phyloP scores from a whole-genome alignment of 2,329 filamentous ascomycete species.

The Fusarium sp. region DNA sequence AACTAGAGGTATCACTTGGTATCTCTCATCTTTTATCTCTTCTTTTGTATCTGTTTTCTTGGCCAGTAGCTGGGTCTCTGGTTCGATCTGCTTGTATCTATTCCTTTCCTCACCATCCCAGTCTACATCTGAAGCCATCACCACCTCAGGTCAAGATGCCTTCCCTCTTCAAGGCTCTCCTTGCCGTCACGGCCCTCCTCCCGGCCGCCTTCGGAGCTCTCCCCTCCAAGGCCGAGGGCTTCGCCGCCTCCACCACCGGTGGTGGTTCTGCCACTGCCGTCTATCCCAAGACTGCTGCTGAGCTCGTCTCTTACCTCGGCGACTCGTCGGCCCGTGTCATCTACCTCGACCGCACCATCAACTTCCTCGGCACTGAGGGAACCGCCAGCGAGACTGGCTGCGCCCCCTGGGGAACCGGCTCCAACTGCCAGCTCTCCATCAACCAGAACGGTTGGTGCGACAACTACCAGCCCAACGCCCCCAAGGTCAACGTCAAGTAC shows the following conservation, averaged over 20 bases:
- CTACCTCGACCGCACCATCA: slow-evolving; percentile 69
- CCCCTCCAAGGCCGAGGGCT: slow-evolving; percentile 60
- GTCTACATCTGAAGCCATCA: background rate
- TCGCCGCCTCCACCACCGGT: slow-evolving; percentile 70
- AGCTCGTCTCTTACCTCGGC: slow-evolving; percentile 73
- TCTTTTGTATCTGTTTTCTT: slow-evolving; percentile 15
- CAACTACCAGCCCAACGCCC: slow-evolving; percentile 69
- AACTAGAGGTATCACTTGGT: no score
- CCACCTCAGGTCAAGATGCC: slow-evolving; percentile 31
- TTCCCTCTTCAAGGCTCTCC: slow-evolving; percentile 41
- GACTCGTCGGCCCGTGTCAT: slow-evolving; percentile 70
- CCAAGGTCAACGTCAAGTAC: slow-evolving; percentile 61
- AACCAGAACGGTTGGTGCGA: slow-evolving; percentile 72
- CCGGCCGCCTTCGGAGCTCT: slow-evolving; percentile 45
- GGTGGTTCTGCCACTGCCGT: slow-evolving; percentile 70
- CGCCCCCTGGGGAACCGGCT: slow-evolving; percentile 69
- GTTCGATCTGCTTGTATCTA: slow-evolving; percentile 16
- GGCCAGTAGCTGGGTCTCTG: slow-evolving; percentile 39
- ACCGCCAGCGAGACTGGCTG: slow-evolving; percentile 68
- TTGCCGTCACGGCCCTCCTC: slow-evolving; percentile 39
- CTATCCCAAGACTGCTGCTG: slow-evolving; percentile 66
- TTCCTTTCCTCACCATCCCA: background rate
- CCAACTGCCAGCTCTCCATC: slow-evolving; percentile 72
- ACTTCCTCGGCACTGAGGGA: slow-evolving; percentile 71
- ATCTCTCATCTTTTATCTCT: background rate